Conservation (phyloP, 768 basidiomycete genomes). For the Hemileccinum rubropunctum region DNA sequence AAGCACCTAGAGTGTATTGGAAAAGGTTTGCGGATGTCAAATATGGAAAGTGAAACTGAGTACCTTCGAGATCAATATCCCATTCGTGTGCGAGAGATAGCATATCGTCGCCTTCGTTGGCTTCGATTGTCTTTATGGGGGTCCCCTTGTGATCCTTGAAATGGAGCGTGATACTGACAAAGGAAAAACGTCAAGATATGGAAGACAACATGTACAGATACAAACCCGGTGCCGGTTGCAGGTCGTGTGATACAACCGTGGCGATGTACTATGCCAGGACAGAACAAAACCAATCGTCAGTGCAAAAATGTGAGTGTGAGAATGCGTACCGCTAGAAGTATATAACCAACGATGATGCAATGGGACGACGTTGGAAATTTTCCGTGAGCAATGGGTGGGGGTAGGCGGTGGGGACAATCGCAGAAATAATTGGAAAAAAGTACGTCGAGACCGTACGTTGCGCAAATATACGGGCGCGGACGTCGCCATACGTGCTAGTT, state of each 20-base stretch:
- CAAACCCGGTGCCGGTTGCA: constrained; percentile 65
- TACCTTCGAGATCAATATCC: constrained; percentile 95
- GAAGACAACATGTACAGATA: neutral
- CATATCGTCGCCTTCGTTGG: constrained; percentile 91
- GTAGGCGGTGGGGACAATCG: constrained; percentile 1
- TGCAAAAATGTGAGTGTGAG: too few species aligned
- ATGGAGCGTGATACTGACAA: constrained; percentile 75
- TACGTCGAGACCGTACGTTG: neutral
- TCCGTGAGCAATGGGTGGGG: neutral
- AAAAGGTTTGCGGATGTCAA: too few species aligned
- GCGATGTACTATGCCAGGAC: constrained; percentile 15
- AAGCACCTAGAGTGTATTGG: constrained; percentile 62
- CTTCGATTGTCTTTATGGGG: constrained; percentile 87
- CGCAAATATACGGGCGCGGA: neutral
- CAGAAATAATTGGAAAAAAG: constrained; percentile 10
- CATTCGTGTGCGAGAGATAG: constrained; percentile 91
- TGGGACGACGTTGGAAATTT: neutral
- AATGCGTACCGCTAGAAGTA: too few species aligned
- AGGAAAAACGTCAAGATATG: neutral
- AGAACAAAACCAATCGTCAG: neutral
- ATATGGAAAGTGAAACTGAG: too few species aligned
- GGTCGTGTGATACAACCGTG: constrained; percentile 64
- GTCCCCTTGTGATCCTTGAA: constrained; percentile 88
- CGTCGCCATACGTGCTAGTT: constrained; percentile 14
- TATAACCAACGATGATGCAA: too few species aligned